These are phyloP conservation scores for Mucor racemosus DNA, from an alignment of 371 early-diverging fungal genomes.

Conservation along the genomic window DNA sequence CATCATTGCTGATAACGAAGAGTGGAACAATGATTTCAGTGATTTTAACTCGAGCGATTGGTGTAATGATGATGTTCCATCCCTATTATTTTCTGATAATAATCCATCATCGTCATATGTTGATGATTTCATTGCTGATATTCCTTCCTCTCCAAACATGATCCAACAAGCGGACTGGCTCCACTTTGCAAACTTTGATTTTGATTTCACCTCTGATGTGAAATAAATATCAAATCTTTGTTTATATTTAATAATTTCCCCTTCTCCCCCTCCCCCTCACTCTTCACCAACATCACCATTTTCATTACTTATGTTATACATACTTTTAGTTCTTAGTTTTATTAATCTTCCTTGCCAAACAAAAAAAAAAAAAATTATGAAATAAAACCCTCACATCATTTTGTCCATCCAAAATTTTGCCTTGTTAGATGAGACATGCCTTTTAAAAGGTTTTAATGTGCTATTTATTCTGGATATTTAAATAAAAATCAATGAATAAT, in stretches of 20 bases:
- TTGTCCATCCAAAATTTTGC: too few species aligned
- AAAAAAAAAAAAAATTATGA: conserved; percentile 1
- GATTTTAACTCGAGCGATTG: conserved; percentile 4
- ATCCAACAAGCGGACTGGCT: conserved; percentile 31
- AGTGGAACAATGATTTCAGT: conserved; percentile 1
- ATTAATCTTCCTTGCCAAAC: not conserved
- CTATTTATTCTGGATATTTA: too few species aligned
- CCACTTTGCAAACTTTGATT: conserved; percentile 42
- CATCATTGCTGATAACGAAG: not conserved
- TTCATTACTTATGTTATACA: not conserved
- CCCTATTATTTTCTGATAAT: conserved; percentile 14
- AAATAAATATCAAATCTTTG: not conserved
- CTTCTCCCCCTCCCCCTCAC: not conserved
- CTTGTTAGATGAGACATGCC: too few species aligned
- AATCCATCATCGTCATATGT: conserved; percentile 3
- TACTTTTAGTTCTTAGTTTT: not conserved
- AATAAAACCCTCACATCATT: not conserved
- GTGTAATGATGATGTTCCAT: conserved; percentile 26
- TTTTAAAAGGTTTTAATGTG: too few species aligned
- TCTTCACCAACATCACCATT: not conserved
- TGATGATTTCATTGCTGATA: conserved; percentile 21
- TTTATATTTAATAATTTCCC: not conserved
- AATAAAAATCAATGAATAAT: too few species aligned
- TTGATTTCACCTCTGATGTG: conserved; percentile 26
- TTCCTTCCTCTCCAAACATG: conserved; percentile 18